Evolutionary conservation across 306 rosid species (phyloP), one percentile per base, ranked within the genome.

Genomic region (Quillaja saponaria): DNA sequence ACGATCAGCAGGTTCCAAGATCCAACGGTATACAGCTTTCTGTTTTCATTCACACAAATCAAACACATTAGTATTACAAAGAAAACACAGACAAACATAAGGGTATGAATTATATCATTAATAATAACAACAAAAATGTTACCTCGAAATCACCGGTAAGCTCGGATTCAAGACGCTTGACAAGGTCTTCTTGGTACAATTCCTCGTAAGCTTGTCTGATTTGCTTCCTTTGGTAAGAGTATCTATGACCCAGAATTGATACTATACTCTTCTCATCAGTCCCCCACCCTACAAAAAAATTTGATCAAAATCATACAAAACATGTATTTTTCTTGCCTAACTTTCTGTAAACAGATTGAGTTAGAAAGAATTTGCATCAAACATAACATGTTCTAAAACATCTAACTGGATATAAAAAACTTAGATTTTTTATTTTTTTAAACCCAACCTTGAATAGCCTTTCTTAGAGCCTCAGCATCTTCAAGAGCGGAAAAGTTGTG

Each of bases 11-110:
- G 95, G 89, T 53, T 86, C 96, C 66, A 82, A 49, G 17, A 76
- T 76, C 96, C 95, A 90, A 15, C 91, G 82, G 56, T 84, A 90
- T 76, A 90, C 73, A 3, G 95, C 96, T 84, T 51, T 90, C 96
- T 89, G 6, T 70, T 49, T 19, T 18, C 33, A n/a, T 48, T 9
- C 16, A 17, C 31, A 7, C 16, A 9, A 12, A 6, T 39, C 44
- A 12, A 12, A 39, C 31, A 1, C 31, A 25, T 25, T 4, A 25
- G 31, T 25, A 25, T 25, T 4, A 25, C n/a, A n/a, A n/a, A n/a
- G n/a, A n/a, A n/a, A n/a, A n/a, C n/a, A n/a, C n/a, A n/a, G n/a
- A 25, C 31, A 25, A 25, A 25, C 31, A 25, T 25, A n/a, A n/a
- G n/a, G n/a, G n/a, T 25, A 4, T 25, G 31, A 25, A 25, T 25